Conservation (phyloP, 2,329 filamentous ascomycete species). For the Botrytis elliptica region DNA sequence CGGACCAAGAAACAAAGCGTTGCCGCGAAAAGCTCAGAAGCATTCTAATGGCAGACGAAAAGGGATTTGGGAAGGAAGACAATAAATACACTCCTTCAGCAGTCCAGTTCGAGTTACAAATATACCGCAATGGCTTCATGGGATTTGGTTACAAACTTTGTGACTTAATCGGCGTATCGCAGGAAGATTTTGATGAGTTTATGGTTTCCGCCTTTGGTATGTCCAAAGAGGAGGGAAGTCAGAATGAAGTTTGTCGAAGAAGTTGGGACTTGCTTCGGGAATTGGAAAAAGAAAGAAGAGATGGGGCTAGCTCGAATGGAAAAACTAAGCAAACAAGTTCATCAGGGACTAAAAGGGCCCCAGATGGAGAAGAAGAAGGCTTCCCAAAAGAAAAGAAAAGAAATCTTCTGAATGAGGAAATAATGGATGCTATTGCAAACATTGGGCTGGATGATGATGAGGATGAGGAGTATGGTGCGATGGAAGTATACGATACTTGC, state of each 20-base stretch:
- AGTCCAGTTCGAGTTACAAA: background rate
- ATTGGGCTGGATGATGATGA: conserved; percentile 50
- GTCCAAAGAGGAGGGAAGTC: background rate
- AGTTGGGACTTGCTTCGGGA: background rate
- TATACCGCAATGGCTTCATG: background rate
- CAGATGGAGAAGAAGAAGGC: background rate
- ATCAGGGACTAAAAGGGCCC: background rate
- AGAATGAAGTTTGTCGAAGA: conserved; percentile 4
- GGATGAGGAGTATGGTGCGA: conserved; percentile 47
- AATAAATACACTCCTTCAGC: background rate
- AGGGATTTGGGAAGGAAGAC: background rate
- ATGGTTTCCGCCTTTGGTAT: background rate
- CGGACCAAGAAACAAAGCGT: background rate
- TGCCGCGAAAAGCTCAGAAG: background rate
- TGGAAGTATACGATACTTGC: conserved; percentile 56
- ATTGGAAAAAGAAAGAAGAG: conserved; percentile 6
- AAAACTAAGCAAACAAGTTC: background rate
- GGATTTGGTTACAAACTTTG: background rate
- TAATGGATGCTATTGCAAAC: conserved; percentile 42
- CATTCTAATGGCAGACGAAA: background rate
- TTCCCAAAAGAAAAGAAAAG: background rate
- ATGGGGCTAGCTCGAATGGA: background rate
- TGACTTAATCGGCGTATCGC: background rate
- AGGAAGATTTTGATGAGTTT: background rate
- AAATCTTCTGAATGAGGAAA: background rate